These are phyloP conservation scores for Craterostigma plantagineum DNA, from an alignment of 257 asterid genomes.

Conservation along the genomic window DNA sequence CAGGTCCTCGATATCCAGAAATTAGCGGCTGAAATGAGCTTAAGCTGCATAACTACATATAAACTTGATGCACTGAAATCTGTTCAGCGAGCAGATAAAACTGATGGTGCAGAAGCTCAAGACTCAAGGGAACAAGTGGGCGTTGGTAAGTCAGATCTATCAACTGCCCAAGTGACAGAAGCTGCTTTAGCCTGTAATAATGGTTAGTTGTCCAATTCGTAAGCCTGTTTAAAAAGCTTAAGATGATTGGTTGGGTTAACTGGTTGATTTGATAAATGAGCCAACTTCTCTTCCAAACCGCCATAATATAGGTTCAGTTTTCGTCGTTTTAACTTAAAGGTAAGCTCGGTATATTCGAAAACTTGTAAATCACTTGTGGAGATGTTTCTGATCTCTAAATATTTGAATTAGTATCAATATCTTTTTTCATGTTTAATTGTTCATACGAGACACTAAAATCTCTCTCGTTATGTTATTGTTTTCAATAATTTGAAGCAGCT, in stretches of 20 bases:
- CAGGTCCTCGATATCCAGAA: slow-evolving; percentile 83
- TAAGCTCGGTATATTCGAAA: no score
- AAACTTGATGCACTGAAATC: slow-evolving; percentile 87
- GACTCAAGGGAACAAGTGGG: slow-evolving; percentile 13
- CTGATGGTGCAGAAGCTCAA: slow-evolving; percentile 20
- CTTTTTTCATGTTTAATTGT: no score
- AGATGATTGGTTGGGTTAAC: no score
- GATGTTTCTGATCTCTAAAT: no score
- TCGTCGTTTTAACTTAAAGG: no score
- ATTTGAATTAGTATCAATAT: no score
- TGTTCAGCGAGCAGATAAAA: slow-evolving; percentile 22
- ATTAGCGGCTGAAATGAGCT: slow-evolving; percentile 71
- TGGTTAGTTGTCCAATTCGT: slow-evolving; percentile 14
- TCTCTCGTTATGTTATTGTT: neutral
- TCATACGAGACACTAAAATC: no score
- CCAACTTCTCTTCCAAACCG: no score
- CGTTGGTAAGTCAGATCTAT: slow-evolving; percentile 13
- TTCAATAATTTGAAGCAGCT: slow-evolving; percentile 18
- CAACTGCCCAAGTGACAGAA: slow-evolving; percentile 8
- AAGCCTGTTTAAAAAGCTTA: no score
- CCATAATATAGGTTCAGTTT: no score
- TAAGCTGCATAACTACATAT: slow-evolving; percentile 56
- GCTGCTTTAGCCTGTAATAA: slow-evolving; percentile 15
- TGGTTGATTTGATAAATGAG: no score
- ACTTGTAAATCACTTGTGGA: no score